These are phyloP conservation scores for Pouteria campechiana DNA, from an alignment of 179 eudicot species.

Conservation along the genomic window DNA sequence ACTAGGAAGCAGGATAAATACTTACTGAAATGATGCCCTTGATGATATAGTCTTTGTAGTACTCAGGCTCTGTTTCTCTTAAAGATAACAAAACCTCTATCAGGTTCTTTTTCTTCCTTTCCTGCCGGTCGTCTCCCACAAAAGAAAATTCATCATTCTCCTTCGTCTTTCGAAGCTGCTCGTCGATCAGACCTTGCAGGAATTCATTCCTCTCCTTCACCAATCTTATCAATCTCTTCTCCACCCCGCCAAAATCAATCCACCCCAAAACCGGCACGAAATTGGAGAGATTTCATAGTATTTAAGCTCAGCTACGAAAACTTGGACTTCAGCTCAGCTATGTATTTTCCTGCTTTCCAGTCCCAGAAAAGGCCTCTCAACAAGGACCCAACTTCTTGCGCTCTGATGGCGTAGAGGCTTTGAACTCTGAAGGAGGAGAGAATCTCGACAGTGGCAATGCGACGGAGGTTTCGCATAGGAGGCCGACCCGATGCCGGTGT, in stretches of 20 bases:
- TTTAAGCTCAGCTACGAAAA: slow-evolving; percentile 27
- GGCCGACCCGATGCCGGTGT: slow-evolving; percentile 23
- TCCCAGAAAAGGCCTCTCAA: slow-evolving; percentile 4
- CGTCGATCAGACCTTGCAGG: slow-evolving; percentile 25
- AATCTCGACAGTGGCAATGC: slow-evolving; percentile 22
- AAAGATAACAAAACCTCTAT: slow-evolving; percentile 30
- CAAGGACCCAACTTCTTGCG: slow-evolving; percentile 15
- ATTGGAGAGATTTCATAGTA: slow-evolving; percentile 26
- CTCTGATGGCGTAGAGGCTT: slow-evolving; percentile 10
- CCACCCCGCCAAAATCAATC: slow-evolving; percentile 12
- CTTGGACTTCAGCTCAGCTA: slow-evolving; percentile 11
- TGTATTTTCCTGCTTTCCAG: background rate
- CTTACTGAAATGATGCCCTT: slow-evolving; percentile 43
- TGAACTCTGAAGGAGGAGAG: slow-evolving; percentile 20
- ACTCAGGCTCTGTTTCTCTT: slow-evolving; percentile 42
- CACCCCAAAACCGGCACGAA: slow-evolving; percentile 28
- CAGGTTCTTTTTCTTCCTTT: slow-evolving; percentile 19
- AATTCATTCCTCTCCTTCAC: slow-evolving; percentile 19
- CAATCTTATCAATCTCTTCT: slow-evolving; percentile 15
- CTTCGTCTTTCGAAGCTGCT: background rate
- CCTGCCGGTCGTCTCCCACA: too few species aligned
- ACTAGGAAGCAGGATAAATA: too few species aligned
- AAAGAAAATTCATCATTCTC: too few species aligned
- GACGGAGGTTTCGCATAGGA: slow-evolving; percentile 31
- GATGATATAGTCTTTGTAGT: slow-evolving; percentile 43